Evolutionary conservation across 345 rosid genomes (phyloP).

Genomic region (Raphanus sativus): DNA sequence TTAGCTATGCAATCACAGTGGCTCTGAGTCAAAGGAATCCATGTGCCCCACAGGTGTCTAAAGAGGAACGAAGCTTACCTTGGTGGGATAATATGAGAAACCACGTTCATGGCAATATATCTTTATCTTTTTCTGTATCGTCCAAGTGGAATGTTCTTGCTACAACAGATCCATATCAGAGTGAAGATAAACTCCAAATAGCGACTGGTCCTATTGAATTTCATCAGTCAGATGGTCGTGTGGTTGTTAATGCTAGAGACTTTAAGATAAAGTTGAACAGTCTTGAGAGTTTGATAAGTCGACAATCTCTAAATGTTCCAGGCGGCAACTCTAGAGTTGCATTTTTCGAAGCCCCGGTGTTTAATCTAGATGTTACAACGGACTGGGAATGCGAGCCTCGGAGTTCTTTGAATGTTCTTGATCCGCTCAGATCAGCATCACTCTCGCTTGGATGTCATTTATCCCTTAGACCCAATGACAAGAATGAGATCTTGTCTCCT

Average conservation of each 20-base stretch:
- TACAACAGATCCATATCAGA: constrained; percentile 93
- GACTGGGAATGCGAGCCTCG: constrained; percentile 95
- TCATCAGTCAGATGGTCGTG: constrained; percentile 88
- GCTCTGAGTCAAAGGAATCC: constrained; percentile 77
- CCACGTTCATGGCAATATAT: constrained; percentile 76
- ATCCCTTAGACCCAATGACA: constrained; percentile 62
- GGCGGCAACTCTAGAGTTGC: constrained; percentile 48
- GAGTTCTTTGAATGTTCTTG: constrained; percentile 74
- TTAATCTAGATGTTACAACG: constrained; percentile 81
- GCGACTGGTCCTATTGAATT: constrained; percentile 71
- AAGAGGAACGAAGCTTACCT: constrained; percentile 88
- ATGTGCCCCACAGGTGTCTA: constrained; percentile 52
- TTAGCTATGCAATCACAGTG: constrained; percentile 91
- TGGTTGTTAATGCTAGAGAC: constrained; percentile 67
- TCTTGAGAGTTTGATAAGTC: constrained; percentile 40
- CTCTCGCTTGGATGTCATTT: constrained; percentile 85
- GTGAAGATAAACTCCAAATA: constrained; percentile 79
- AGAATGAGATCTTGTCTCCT: constrained; percentile 38
- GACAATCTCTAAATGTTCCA: constrained; percentile 59
- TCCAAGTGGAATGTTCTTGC: constrained; percentile 72
- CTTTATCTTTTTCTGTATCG: constrained; percentile 66
- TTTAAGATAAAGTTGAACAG: constrained; percentile 83
- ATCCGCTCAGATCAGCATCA: constrained; percentile 92
- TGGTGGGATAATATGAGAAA: constrained; percentile 99
- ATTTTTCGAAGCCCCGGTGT: constrained; percentile 70